Conservation (phyloP, 495 filamentous ascomycete genomes). For the Tuber magnatum region DNA sequence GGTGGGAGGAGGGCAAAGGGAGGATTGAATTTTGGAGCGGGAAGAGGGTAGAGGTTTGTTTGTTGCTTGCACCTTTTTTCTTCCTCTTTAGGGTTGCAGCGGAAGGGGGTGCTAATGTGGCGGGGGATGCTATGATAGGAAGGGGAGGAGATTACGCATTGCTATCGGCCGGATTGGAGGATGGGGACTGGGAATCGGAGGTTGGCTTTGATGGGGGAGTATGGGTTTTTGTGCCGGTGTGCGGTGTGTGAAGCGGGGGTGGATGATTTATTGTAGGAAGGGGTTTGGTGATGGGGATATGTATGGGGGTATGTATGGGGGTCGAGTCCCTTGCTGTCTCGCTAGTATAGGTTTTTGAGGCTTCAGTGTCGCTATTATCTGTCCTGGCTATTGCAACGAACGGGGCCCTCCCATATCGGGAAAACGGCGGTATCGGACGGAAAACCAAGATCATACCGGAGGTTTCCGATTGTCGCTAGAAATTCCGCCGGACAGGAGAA, state of each 20-base stretch:
- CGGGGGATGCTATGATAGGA: slow-evolving; percentile 9
- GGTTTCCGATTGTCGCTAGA: neutral
- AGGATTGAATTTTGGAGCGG: slow-evolving; percentile 34
- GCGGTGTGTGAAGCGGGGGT: slow-evolving; percentile 21
- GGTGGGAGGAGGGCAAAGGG: slow-evolving; percentile 26
- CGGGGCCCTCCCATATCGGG: neutral
- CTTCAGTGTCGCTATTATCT: neutral
- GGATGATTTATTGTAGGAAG: neutral
- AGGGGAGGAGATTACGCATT: slow-evolving; percentile 38
- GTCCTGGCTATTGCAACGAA: neutral
- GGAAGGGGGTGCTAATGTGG: slow-evolving; percentile 11
- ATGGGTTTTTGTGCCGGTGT: slow-evolving; percentile 35
- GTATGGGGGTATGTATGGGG: neutral
- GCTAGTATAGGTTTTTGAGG: neutral
- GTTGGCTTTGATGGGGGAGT: slow-evolving; percentile 31
- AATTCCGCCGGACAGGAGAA: neutral
- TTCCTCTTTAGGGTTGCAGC: neutral
- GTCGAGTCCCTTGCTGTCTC: neutral
- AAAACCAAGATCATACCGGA: neutral
- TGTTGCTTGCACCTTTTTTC: neutral
- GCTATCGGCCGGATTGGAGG: slow-evolving; percentile 39
- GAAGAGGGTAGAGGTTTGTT: slow-evolving; percentile 30
- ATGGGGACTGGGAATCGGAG: slow-evolving; percentile 37
- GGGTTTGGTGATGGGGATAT: neutral
- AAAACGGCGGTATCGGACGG: neutral